These are phyloP conservation scores for Aspergillus ustus DNA, from an alignment of 2,329 filamentous ascomycete genomes.

Conservation along the genomic window DNA sequence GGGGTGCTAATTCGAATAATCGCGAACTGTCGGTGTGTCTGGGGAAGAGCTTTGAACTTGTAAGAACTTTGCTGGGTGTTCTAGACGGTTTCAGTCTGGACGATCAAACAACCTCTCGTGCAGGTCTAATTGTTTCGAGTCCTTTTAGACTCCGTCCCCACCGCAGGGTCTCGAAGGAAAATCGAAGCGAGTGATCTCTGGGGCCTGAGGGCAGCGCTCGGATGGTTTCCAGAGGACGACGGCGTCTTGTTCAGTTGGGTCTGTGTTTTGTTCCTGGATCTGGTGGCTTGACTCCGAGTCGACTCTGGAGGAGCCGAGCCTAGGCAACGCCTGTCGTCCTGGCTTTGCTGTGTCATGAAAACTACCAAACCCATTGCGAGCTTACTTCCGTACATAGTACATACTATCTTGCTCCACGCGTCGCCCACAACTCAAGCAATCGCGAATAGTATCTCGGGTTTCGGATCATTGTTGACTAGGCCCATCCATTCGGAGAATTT, in stretches of 20 bases:
- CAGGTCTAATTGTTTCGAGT: conserved; percentile 8
- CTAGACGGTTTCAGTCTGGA: conserved; percentile 40
- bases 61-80: conserved; percentile 23
- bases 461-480: not conserved
- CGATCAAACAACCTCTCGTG: conserved; percentile 36
- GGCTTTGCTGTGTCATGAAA: not conserved
- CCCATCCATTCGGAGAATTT: not conserved
- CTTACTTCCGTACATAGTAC: not conserved
- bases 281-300: not conserved
- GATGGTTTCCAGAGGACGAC: not conserved
- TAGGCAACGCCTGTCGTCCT: not conserved
- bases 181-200: not conserved
- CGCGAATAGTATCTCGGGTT: not conserved
- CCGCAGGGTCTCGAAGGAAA: conserved; percentile 17
- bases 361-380: not conserved
- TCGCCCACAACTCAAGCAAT: not conserved
- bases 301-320: not conserved
- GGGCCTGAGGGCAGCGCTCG: not conserved
- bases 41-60: not conserved
- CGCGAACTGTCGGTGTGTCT: not conserved
- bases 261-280: not conserved
- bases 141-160: not conserved
- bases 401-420: not conserved
- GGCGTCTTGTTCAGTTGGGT: not conserved
- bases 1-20: not conserved